These are phyloP conservation scores for Fusarium pseudoanthophilum DNA, from an alignment of 2,329 filamentous ascomycete species.

Conservation along the genomic window DNA sequence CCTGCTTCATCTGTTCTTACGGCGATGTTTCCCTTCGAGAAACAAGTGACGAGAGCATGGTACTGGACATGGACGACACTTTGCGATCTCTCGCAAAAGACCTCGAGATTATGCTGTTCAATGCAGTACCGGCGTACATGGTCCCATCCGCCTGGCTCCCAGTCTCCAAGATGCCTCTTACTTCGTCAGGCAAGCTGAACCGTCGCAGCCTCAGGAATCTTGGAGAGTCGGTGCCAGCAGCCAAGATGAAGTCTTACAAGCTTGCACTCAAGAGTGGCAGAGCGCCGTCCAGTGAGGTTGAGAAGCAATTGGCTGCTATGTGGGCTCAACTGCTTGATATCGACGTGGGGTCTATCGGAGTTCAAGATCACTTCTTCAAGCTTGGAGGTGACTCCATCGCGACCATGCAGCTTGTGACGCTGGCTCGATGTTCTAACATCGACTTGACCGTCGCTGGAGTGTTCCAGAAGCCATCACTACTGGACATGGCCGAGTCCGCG, in stretches of 20 bases:
- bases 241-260: conserved; percentile 17
- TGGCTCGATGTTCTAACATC: conserved; percentile 52
- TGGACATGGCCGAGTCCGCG: conserved; percentile 37
- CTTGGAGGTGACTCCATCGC: conserved; percentile 53
- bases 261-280: conserved; percentile 35
- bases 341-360: conserved; percentile 11
- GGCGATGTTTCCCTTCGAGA: conserved; percentile 1
- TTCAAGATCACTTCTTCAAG: conserved; percentile 55
- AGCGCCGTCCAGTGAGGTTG: conserved; percentile 48
- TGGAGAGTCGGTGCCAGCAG: conserved; percentile 4
- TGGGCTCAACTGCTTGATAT: conserved; percentile 27
- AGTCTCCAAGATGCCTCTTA: conserved; percentile 53
- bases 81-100: conserved; percentile 16
- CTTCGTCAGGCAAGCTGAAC: conserved; percentile 57
- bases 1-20: conserved; percentile 33
- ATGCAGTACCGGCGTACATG: conserved; percentile 51
- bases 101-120: conserved; percentile 1
- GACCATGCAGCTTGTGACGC: conserved; percentile 40
- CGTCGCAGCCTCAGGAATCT: conserved; percentile 50
- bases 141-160: conserved; percentile 56
- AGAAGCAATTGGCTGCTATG: conserved; percentile 20
- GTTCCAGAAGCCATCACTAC: conserved; percentile 47
- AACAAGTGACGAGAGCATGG: background rate
- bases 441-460: conserved; percentile 57
- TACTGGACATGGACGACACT: background rate